These are phyloP conservation scores for Solanum pinnatisectum DNA, from an alignment of 257 asterid genomes.

Conservation along the genomic window DNA sequence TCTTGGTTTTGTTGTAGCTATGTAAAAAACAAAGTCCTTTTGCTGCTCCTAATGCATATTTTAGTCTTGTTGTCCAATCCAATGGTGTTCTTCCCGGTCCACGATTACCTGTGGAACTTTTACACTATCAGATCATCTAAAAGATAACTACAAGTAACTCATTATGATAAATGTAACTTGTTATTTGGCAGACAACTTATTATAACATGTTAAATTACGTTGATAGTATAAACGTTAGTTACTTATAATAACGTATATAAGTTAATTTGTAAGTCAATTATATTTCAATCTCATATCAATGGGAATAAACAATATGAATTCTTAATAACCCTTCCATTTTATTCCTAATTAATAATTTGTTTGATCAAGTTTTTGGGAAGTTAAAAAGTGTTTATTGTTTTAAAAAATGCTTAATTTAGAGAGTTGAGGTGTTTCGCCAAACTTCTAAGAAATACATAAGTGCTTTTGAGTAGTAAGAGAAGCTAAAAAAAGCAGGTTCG, in stretches of 20 bases:
- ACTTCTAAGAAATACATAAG: background rate
- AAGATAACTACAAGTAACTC: background rate
- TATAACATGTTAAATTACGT: background rate
- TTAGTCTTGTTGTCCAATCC: slow-evolving; percentile 32
- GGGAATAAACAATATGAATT: background rate
- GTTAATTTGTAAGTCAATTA: background rate
- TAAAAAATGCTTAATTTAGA: background rate
- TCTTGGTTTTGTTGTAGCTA: slow-evolving; percentile 16
- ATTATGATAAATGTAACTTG: background rate
- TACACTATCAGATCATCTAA: background rate
- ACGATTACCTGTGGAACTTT: background rate
- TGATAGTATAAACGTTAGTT: background rate
- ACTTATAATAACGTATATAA: background rate
- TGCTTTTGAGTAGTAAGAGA: background rate
- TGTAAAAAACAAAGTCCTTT: slow-evolving; percentile 22
- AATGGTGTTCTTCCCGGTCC: slow-evolving; percentile 40
- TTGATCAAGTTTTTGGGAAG: background rate
- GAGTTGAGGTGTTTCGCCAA: background rate
- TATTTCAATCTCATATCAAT: background rate
- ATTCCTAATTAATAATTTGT: background rate
- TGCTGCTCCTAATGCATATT: slow-evolving; percentile 27
- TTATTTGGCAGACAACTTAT: background rate
- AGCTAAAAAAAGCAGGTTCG: background rate
- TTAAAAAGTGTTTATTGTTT: background rate
- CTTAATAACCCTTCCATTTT: too few species aligned